A percentile compares a stretch with the other conserved stretches of the same genome.
phyloP scores from a whole-genome alignment of 2,329 filamentous ascomycete genomes.

The Beauveria medogensis region DNA sequence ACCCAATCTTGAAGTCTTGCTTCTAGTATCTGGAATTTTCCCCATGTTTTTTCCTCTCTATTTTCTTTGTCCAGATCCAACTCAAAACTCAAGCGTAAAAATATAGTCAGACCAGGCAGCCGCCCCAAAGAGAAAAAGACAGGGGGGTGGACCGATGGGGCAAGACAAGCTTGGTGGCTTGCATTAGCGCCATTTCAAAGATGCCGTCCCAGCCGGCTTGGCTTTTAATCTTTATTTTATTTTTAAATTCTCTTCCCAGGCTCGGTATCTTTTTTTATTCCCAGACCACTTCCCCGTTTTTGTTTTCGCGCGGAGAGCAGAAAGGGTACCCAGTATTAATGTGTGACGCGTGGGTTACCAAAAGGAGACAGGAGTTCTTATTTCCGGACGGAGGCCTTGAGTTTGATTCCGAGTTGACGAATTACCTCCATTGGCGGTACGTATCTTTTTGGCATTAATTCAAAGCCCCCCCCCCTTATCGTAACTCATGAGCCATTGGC shows the following conservation, averaged over 20 bases:
- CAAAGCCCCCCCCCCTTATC: too few relatives aligned
- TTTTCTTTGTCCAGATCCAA: not conserved
- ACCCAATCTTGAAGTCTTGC: not conserved
- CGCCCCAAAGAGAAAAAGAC: not conserved
- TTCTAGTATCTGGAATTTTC: too few relatives aligned
- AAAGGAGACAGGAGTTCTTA: not conserved
- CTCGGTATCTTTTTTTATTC: not conserved
- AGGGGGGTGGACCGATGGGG: slow-evolving; percentile 2
- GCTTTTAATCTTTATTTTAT: slow-evolving; percentile 12
- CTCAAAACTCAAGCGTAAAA: slow-evolving; percentile 18
- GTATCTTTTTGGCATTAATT: not conserved
- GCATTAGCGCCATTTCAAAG: slow-evolving; percentile 22
- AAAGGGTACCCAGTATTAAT: not conserved
- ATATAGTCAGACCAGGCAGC: not conserved
- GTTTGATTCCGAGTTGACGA: not conserved
- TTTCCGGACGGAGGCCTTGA: not conserved
- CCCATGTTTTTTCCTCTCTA: not conserved
- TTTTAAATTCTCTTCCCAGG: not conserved
- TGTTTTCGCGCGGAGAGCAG: not conserved
- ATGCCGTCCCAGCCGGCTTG: slow-evolving; percentile 34
- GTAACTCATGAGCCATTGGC: too few relatives aligned
- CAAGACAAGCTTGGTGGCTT: slow-evolving; percentile 12
- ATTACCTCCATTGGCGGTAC: not conserved
- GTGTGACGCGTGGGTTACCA: too few relatives aligned
- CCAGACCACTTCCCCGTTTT: not conserved